phyloP scores from a whole-genome alignment of 2,329 filamentous ascomycete genomes.

The Cladophialophora immunda region DNA sequence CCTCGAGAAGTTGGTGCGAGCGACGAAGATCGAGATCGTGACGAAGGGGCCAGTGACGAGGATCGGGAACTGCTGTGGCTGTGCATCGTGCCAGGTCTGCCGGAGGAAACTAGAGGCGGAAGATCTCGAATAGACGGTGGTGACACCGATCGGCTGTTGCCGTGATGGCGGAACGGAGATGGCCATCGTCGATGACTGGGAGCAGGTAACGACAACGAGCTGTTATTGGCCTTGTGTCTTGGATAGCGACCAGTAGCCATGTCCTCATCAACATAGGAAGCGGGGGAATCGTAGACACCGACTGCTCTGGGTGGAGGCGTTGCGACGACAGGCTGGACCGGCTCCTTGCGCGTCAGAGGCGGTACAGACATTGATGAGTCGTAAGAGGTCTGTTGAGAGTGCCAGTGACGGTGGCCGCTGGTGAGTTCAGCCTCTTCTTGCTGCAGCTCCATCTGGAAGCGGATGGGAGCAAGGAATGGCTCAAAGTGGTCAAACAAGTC shows the following conservation, averaged over 20 bases:
- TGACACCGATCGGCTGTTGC: conserved; percentile 49
- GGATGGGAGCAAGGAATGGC: conserved; percentile 85
- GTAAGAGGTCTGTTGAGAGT: conserved; percentile 44
- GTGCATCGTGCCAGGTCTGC: conserved; percentile 51
- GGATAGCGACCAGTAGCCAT: conserved; percentile 44
- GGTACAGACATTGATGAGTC: conserved; percentile 35
- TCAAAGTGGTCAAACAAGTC: conserved; percentile 90
- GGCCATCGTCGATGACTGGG: conserved; percentile 48
- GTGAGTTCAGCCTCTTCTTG: conserved; percentile 60
- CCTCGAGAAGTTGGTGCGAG: conserved; percentile 51
- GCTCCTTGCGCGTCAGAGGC: conserved; percentile 30
- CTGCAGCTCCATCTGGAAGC: conserved; percentile 63
- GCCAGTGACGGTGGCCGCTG: conserved; percentile 46
- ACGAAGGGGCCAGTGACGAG: conserved; percentile 54
- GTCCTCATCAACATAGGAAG: conserved; percentile 45
- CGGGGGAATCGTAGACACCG: conserved; percentile 45
- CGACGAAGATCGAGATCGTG: conserved; percentile 52
- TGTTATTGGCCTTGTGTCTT: conserved; percentile 38
- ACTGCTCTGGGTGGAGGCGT: conserved; percentile 36
- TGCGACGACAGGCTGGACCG: conserved; percentile 28
- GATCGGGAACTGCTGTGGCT: conserved; percentile 54
- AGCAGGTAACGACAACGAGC: conserved; percentile 37
- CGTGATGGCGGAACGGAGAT: conserved; percentile 47
- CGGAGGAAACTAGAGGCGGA: conserved; percentile 52
- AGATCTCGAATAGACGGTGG: conserved; percentile 56